These are phyloP conservation scores for Mikania micrantha DNA, from an alignment of 129 eudicot genomes.

Conservation along the genomic window DNA sequence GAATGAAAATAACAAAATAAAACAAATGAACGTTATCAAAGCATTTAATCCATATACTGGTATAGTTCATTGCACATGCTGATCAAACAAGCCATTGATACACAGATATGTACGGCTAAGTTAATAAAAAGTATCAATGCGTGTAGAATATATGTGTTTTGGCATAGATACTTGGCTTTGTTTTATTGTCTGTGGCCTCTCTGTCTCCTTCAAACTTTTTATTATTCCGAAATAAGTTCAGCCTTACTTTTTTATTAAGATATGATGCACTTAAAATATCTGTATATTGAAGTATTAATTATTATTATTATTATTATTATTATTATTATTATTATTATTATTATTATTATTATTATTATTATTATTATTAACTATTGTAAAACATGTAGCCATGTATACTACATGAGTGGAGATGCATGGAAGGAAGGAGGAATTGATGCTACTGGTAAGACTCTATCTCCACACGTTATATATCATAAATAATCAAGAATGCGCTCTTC, in stretches of 20 bases:
- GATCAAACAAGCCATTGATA: neutral
- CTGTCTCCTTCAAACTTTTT: neutral
- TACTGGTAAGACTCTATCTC: conserved; percentile 50
- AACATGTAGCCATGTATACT: conserved; percentile 89
- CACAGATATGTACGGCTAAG: neutral
- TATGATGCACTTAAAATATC: neutral
- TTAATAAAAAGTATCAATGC: neutral
- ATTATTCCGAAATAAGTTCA: neutral
- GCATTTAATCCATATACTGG: neutral
- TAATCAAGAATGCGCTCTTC: neutral
- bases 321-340: too few relatives aligned
- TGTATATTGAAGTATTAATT: neutral
- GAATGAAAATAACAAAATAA: neutral
- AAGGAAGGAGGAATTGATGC: conserved; percentile 99
- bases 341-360: too few relatives aligned
- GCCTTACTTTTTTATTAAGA: neutral
- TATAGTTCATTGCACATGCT: neutral
- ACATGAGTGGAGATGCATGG: conserved; percentile 99
- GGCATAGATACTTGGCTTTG: neutral
- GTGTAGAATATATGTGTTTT: neutral
- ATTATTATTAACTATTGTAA: neutral
- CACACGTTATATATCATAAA: neutral
- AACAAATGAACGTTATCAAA: neutral
- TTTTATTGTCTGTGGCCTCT: neutral
- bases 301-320: too few relatives aligned